Percentiles rank a stretch among this genome's conserved stretches.
Evolutionary conservation across 352 stramenopile species (phyloP).

Genomic region (Globisporangium nodosum): DNA sequence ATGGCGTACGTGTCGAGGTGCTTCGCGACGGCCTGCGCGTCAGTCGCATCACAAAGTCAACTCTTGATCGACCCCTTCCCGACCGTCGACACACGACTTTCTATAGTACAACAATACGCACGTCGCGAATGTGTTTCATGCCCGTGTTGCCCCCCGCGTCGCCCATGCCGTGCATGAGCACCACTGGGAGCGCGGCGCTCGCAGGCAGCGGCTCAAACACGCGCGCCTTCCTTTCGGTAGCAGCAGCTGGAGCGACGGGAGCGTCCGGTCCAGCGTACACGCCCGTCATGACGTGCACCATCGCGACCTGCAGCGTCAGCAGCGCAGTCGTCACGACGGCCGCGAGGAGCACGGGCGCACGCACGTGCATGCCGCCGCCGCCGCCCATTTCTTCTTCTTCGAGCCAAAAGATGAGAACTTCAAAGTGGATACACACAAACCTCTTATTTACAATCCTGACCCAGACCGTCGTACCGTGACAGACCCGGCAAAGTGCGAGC

Average conservation of each 20-base stretch:
- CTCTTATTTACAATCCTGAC: too few species aligned
- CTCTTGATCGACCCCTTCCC: neutral
- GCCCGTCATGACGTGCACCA: slow-evolving; percentile 35
- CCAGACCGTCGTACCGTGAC: neutral
- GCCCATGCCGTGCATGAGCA: slow-evolving; percentile 94
- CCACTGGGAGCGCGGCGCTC: slow-evolving; percentile 42
- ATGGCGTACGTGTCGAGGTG: slow-evolving; percentile 81
- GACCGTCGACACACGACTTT: too few species aligned
- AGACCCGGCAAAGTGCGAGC: slow-evolving; percentile 7
- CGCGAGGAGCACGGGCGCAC: slow-evolving; percentile 31
- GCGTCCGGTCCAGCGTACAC: slow-evolving; percentile 16
- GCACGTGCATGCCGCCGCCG: slow-evolving; percentile 18
- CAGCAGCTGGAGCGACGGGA: neutral
- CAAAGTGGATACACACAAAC: slow-evolving; percentile 8
- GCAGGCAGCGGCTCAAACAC: slow-evolving; percentile 24
- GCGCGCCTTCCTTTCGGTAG: slow-evolving; percentile 3
- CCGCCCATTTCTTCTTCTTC: neutral
- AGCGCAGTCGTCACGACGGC: slow-evolving; percentile 28
- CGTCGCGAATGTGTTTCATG: slow-evolving; percentile 82
- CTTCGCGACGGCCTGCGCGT: slow-evolving; percentile 47
- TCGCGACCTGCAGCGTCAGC: slow-evolving; percentile 43
- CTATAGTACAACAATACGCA: slow-evolving; percentile 12
- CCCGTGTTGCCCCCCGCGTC: slow-evolving; percentile 89
- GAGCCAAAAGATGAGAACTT: slow-evolving; percentile 16
- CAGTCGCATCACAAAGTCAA: too few species aligned